Evolutionary conservation across 805 yeast species (phyloP), one percentile per base, ranked within the genome.

Genomic region (Deakozyma indianensis): DNA sequence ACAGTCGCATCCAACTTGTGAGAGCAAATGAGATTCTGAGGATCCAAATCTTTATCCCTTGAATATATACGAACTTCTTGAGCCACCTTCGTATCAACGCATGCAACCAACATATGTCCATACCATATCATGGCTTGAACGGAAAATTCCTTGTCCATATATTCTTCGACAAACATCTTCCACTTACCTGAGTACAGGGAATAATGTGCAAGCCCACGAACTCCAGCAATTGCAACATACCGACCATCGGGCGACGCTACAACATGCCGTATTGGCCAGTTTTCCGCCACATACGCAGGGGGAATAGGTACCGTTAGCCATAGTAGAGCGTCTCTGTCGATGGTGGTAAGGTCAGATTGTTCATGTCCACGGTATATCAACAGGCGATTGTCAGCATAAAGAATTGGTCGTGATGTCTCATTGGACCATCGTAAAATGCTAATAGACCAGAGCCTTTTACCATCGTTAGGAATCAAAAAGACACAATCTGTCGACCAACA

Each of bases 231-330:
- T 21, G 78, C 77, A 16, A 73, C 60, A 48, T 62, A 63, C 43
- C 67, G 56, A 9, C 78, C 78, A 50, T 73, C 75, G 22, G 64
- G 63, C 43, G 73, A 68, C 18, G 66, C 60, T n/a, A 69, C 56
- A 2, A 67, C 62, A 28, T 66, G 62, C 15, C 64, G 53, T 1
- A 75, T 62, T 3, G 69, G 70, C 60, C 66, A 59, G 53, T 71
- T 71, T 24, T 61, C 64, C 3, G 74, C 60, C 38, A 64, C 59
- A 49, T 74, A 75, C 21, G 58, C 52, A 2, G 69, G 55, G 1
- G 79, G 78, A 15, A 75, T 50, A 42, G 66, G 61, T 27, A 70
- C 63, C n/a, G 60, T 62, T 25, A 67, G 56, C 79, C 79, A 74
- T 15, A 66, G 58, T 43, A 63, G 60, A 1, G 71, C 64, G 42